phyloP scores from a whole-genome alignment of 176 grass and related monocot species.

The Puccinellia tenuiflora region DNA sequence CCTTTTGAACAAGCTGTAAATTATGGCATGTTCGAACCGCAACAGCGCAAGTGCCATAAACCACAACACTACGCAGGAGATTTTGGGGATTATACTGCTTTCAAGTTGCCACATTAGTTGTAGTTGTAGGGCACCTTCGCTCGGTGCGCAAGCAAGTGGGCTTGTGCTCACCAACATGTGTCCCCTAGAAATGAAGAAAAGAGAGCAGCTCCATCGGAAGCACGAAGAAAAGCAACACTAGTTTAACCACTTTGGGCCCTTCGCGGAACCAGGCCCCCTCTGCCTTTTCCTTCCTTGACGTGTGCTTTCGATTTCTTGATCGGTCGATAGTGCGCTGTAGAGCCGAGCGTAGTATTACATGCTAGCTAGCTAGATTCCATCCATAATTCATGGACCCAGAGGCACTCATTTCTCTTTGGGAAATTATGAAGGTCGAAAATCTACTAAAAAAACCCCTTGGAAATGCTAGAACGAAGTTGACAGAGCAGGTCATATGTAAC shows the following conservation, averaged over 20 bases:
- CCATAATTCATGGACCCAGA: background rate
- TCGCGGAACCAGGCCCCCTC: background rate
- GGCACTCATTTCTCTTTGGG: background rate
- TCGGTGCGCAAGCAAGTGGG: constrained; percentile 41
- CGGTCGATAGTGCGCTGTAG: background rate
- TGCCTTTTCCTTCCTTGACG: background rate
- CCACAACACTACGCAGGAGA: background rate
- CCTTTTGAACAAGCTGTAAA: no score
- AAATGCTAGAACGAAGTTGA: background rate
- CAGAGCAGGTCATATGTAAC: background rate
- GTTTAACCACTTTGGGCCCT: constrained; percentile 32
- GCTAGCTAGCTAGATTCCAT: background rate
- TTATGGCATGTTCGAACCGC: no score
- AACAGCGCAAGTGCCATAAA: no score
- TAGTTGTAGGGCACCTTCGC: background rate
- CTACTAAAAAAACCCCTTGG: background rate
- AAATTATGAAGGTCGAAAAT: background rate
- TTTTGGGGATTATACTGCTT: background rate
- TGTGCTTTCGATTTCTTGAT: background rate
- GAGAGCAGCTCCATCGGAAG: constrained; percentile 8
- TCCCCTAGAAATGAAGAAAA: constrained; percentile 5
- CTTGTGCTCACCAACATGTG: constrained; percentile 35
- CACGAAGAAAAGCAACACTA: constrained; percentile 22
- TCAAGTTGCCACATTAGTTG: background rate
- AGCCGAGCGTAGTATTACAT: background rate